Percentiles rank a stretch among this genome's conserved stretches.
These are phyloP conservation scores for Pseudohalonectria lignicola DNA, from an alignment of 2,329 filamentous ascomycete genomes.

Conservation along the genomic window DNA sequence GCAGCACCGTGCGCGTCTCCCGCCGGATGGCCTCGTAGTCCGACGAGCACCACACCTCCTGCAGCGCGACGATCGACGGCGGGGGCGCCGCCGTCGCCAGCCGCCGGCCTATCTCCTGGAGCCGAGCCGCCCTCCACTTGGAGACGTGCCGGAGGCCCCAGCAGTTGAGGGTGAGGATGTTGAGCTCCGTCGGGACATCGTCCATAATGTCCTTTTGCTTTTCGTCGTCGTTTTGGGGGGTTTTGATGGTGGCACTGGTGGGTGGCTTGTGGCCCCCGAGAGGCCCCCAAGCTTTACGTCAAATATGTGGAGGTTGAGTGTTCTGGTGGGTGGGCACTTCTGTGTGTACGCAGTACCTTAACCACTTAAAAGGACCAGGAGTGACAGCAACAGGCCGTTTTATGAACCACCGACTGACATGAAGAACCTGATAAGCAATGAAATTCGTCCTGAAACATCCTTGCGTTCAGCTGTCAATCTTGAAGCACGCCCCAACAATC, in stretches of 20 bases:
- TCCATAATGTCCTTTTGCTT: not conserved
- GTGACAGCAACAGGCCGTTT: too few species aligned
- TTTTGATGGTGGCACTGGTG: not conserved
- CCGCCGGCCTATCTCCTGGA: constrained; percentile 73
- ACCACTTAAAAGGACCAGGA: too few species aligned
- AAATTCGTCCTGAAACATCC: too few species aligned
- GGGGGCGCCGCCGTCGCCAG: constrained; percentile 56
- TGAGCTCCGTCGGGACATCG: constrained; percentile 47
- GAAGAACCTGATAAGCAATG: too few species aligned
- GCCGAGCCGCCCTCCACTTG: constrained; percentile 63
- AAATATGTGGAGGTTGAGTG: not conserved
- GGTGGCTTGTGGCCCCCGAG: too few species aligned
- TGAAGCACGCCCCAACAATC: too few species aligned
- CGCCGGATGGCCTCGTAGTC: constrained; percentile 71
- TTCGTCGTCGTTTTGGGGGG: not conserved
- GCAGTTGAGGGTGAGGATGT: constrained; percentile 85
- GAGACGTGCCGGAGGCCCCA: constrained; percentile 91
- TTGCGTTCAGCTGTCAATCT: too few species aligned
- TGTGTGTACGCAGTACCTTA: too few species aligned
- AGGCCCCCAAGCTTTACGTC: too few species aligned
- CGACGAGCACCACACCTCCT: constrained; percentile 67
- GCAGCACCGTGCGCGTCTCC: constrained; percentile 61
- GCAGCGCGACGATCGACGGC: constrained; percentile 82
- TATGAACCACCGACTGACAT: too few species aligned
- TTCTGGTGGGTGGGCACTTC: not conserved